Conservation (phyloP, 139 green algal species). For the Trebouxia sp. region DNA sequence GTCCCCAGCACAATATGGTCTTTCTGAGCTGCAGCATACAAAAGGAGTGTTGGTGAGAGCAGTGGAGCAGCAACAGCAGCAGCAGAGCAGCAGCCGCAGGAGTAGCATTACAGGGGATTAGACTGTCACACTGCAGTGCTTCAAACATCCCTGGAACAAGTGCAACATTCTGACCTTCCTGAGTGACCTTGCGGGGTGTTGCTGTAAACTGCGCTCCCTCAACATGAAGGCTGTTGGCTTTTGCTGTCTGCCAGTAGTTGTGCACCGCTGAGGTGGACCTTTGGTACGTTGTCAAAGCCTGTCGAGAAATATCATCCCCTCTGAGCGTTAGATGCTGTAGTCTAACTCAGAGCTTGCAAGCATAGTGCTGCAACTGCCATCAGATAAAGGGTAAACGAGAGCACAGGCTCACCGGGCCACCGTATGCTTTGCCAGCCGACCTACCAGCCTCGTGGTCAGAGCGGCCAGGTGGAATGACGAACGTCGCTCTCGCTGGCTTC, state of each 20-base stretch:
- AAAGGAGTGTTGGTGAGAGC: background rate
- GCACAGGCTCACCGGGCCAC: slow-evolving; percentile 9
- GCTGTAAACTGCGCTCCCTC: background rate
- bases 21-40: slow-evolving; percentile 18
- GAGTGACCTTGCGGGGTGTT: background rate
- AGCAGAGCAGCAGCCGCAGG: too few species aligned
- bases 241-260: slow-evolving; percentile 10
- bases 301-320: too few species aligned
- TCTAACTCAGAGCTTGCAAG: too few species aligned
- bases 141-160: too few species aligned
- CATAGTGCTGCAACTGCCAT: too few species aligned
- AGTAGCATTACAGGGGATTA: too few species aligned
- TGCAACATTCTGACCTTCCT: background rate
- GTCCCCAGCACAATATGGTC: slow-evolving; percentile 15
- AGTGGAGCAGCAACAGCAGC: background rate
- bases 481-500: slow-evolving; percentile 8
- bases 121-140: too few species aligned
- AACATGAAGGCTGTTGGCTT: background rate
- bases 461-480: slow-evolving; percentile 21
- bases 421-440: slow-evolving; percentile 2
- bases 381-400: too few species aligned
- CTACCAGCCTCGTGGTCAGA: slow-evolving; percentile 12
- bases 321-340: too few species aligned
- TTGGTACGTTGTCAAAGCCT: slow-evolving; percentile 27
- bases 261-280: slow-evolving; percentile 4